Base-by-base conservation (phyloP, 192 early-diverging fungal species). In the Entophlyctis helioformis region DNA sequence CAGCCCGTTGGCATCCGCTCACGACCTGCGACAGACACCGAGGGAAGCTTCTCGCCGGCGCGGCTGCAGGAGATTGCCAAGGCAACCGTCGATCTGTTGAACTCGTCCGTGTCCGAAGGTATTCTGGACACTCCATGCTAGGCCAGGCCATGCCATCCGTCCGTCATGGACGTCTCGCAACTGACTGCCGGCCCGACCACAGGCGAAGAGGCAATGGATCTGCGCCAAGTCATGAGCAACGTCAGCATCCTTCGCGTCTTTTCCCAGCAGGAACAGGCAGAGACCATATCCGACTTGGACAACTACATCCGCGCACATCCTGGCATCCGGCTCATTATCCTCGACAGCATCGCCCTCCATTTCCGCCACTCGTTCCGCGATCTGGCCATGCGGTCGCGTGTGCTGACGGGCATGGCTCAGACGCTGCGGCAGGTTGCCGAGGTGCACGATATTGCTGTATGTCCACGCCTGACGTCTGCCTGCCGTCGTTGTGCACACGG, bases 321-420 rank as follows among this genome's bases (percentile, higher is more conserved):
- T 15, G 23, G 66, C 60, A 45, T 71, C 25, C 62, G 57, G 35
- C 46, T 71, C 39, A 51, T 71, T 16, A 51, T 71, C 13, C 36
- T 71, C 3, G 68, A 71, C 48, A 56, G 51, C 21, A 53, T 65
- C 32, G 68, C 68, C 3, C 66, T 71, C 39, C 68, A 71, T 43
- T 71, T 71, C 36, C 51, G 68, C 3, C 58, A 66, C 42, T 48
- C 39, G 7, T 62, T 65, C 32, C 33, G 33, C 15, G 63, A 66
- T 31, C 57, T 64, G 62, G 54, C 42, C 0, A 19, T 55, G 19
- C 59, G 67, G 1, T 50, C 62, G 8, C 54, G 63, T 7, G 19
- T 64, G 15, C 42, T 70, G 20, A 46, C 45, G 10, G 46, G 46
- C 3, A 57, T 59, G 26, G 63, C 66, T 1, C 62, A 60, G 35